A percentile compares a stretch with the other conserved stretches of the same genome.
Evolutionary conservation across 805 yeast genomes (phyloP).

Genomic region (Metschnikowia cerradonensis): DNA sequence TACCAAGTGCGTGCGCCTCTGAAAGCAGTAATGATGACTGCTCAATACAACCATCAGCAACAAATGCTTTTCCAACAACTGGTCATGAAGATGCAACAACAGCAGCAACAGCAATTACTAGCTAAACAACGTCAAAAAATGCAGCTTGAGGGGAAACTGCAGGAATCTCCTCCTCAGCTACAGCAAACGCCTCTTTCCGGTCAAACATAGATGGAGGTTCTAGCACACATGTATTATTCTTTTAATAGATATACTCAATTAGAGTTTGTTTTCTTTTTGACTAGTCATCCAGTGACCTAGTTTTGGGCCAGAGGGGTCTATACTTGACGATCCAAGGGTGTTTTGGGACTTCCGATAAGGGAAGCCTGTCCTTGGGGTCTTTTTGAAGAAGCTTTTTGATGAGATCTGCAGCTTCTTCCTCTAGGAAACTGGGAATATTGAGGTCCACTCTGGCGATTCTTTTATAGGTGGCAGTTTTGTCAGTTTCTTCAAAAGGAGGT

Average conservation of each 20-base stretch:
- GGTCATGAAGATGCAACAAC: slow-evolving; percentile 34
- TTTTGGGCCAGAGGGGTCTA: slow-evolving; percentile 53
- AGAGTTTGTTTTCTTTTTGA: background rate
- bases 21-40: slow-evolving; percentile 40
- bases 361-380: slow-evolving; percentile 63
- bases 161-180: background rate
- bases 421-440: slow-evolving; percentile 64
- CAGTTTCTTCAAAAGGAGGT: slow-evolving; percentile 88
- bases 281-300: slow-evolving; percentile 3
- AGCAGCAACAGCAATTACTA: slow-evolving; percentile 22
- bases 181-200: background rate
- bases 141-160: slow-evolving; percentile 2
- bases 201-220: background rate
- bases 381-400: slow-evolving; percentile 60
- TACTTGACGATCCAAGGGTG: slow-evolving; percentile 86
- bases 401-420: slow-evolving; percentile 72
- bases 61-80: slow-evolving; percentile 45
- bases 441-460: slow-evolving; percentile 77
- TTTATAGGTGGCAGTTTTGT: slow-evolving; percentile 72
- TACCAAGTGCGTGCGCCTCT: slow-evolving; percentile 46
- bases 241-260: background rate
- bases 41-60: slow-evolving; percentile 40
- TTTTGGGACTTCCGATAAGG: slow-evolving; percentile 53
- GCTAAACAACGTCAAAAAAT: slow-evolving; percentile 3
- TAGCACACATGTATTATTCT: background rate